These are phyloP conservation scores for Prinsepia uniflora DNA, from an alignment of 306 rosid species.

Conservation along the genomic window DNA sequence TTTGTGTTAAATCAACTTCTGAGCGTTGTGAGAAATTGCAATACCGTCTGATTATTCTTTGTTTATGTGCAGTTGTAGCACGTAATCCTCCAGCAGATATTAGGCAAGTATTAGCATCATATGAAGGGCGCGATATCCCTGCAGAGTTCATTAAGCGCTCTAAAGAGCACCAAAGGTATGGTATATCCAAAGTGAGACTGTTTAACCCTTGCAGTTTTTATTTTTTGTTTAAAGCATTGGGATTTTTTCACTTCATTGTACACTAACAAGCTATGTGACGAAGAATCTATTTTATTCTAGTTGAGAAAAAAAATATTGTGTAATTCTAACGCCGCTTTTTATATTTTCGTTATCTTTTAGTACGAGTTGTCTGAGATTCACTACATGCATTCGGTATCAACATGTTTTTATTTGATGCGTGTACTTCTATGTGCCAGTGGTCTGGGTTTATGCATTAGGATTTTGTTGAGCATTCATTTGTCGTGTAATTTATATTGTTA, in stretches of 20 bases:
- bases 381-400: not conserved
- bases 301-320: not conserved
- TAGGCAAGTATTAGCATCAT: slow-evolving; percentile 77
- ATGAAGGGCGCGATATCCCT: slow-evolving; percentile 81
- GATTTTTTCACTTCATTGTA: not conserved
- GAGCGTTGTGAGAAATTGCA: slow-evolving; percentile 18
- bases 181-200: not conserved
- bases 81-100: slow-evolving; percentile 85
- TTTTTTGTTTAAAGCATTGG: not conserved
- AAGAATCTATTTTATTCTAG: not conserved
- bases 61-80: slow-evolving; percentile 71
- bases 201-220: not conserved
- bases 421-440: too few species aligned
- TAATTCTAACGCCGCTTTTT: too few species aligned
- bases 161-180: slow-evolving; percentile 70
- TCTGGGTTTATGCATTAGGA: not conserved
- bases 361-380: not conserved
- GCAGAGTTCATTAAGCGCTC: slow-evolving; percentile 80
- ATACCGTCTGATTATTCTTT: slow-evolving; percentile 20
- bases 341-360: too few species aligned
- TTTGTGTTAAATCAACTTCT: slow-evolving; percentile 2
- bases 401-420: too few species aligned
- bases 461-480: not conserved
- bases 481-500: not conserved
- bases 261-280: not conserved